Evolutionary conservation across 768 basidiomycete species (phyloP), one percentile per base, ranked within the genome.

Genomic region (Russula dissimulans): DNA sequence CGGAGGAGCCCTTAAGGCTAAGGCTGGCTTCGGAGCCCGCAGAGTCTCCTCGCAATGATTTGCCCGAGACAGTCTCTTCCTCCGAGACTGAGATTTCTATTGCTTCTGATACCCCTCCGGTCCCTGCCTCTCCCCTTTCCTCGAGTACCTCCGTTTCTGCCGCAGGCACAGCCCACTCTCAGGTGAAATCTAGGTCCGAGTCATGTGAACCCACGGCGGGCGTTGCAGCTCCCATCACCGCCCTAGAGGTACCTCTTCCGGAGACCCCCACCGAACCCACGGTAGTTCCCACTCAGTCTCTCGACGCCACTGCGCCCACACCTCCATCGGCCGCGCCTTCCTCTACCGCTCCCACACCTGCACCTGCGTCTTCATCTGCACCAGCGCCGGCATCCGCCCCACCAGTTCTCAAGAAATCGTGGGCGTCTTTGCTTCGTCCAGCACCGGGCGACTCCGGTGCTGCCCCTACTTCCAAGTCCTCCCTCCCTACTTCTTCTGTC

Each of bases 361-460:
- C 12, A 32, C 22, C 48, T 57, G 31, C 41, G 1, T 14, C 39
- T 34, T 29, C 15, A 5, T 49, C 47, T 31, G 56, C 29, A 18
- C 56, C 18, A 8, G 65, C 67, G 0, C 50, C 65, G 1, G 62
- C 56, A 38, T 10, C 57, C 8, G 59, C 57, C 4, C 63, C 66
- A n/a, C 56, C 66, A 3, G 65, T 58, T 17, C 61, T 62, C 5
- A 86, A 83, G 72, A 88, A 84, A 69, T 86, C 85, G 2, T 91
- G 85, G 84, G 87, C 89, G 0, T 86, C 86, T 14, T 81, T 91
- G 38, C 75, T 91, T 41, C 79, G 80, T 52, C 70, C 78, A 0
- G 57, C 77, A 3, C 68, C 76, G 6, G 73, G 78, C 4, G 61
- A 74, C 1, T 62, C 42, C 12, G 49, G 41, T 5, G 1, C 34